These are phyloP conservation scores for Tetrapisispora phaffii DNA, from an alignment of 805 yeast genomes.

Conservation along the genomic window DNA sequence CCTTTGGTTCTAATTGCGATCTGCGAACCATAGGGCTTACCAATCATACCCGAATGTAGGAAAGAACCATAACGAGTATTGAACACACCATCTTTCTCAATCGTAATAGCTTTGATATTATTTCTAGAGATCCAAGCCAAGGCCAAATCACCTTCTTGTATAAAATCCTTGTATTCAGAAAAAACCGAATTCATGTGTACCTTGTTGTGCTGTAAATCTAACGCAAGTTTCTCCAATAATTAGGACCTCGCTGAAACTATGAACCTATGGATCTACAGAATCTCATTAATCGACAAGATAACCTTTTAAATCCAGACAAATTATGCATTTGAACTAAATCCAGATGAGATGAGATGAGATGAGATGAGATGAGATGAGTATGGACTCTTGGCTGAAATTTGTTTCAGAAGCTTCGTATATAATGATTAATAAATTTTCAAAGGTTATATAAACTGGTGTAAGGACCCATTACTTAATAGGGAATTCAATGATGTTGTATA, in stretches of 20 bases:
- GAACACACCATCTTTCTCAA: slow-evolving; percentile 49
- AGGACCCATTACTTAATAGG: too few relatives aligned
- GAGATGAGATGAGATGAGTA: not conserved
- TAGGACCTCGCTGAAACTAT: too few relatives aligned
- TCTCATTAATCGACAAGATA: too few relatives aligned
- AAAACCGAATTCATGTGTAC: slow-evolving; percentile 26
- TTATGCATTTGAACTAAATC: not conserved
- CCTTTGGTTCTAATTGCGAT: slow-evolving; percentile 62
- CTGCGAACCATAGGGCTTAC: slow-evolving; percentile 74
- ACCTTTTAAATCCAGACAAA: too few relatives aligned
- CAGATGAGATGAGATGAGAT: slow-evolving; percentile 4
- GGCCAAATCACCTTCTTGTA: slow-evolving; percentile 80
- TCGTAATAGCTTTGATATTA: slow-evolving; percentile 62
- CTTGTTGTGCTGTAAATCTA: too few relatives aligned
- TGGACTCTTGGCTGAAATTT: not conserved
- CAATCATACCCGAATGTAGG: slow-evolving; percentile 77
- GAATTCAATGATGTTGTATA: too few relatives aligned
- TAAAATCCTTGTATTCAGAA: slow-evolving; percentile 48
- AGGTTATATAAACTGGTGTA: too few relatives aligned
- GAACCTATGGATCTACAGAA: too few relatives aligned
- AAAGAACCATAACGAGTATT: slow-evolving; percentile 87
- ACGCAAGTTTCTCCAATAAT: too few relatives aligned
- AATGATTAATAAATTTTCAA: not conserved
- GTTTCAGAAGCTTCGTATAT: not conserved
- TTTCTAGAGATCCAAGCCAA: slow-evolving; percentile 78